A percentile compares a stretch with the other conserved stretches of the same genome.
Evolutionary conservation across 2,329 filamentous ascomycete genomes (phyloP).

Genomic region (Coniella vitis): DNA sequence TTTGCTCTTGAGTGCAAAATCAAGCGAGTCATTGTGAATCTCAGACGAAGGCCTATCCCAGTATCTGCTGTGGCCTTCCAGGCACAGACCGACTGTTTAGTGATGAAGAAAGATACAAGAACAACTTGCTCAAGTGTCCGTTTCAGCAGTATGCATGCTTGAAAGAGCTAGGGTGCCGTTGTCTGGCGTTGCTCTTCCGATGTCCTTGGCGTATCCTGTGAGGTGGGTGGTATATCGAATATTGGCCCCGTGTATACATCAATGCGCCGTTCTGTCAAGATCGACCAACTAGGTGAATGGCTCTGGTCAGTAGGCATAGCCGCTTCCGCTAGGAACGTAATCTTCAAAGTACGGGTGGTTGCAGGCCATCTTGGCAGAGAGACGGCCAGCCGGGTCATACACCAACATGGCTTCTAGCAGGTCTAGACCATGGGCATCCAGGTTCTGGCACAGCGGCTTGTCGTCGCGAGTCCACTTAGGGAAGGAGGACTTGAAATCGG

Average conservation of each 20-base stretch:
- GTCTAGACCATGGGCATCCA: conserved; percentile 65
- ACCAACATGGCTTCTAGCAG: conserved; percentile 63
- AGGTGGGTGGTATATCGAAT: conserved; percentile 1
- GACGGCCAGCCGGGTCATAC: conserved; percentile 76
- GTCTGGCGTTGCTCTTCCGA: too few relatives aligned
- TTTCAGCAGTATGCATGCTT: too few relatives aligned
- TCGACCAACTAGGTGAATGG: not conserved
- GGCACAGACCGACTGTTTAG: too few relatives aligned
- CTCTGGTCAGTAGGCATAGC: conserved; percentile 27
- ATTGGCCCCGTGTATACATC: too few relatives aligned
- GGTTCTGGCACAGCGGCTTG: conserved; percentile 57
- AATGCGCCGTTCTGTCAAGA: not conserved
- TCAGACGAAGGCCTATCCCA: not conserved
- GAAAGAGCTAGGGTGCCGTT: not conserved
- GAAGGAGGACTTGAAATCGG: conserved; percentile 83
- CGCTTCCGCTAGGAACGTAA: conserved; percentile 22
- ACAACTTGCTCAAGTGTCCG: too few relatives aligned
- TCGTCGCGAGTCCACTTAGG: conserved; percentile 76
- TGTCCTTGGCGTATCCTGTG: not conserved
- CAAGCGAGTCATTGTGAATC: not conserved
- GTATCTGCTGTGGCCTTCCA: not conserved
- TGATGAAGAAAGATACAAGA: too few relatives aligned
- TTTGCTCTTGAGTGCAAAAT: conserved; percentile 7
- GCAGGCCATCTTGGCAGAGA: conserved; percentile 83
- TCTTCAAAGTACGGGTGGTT: conserved; percentile 69